Base-by-base conservation (phyloP, 768 basidiomycete species). In the Leccinellum albellum region DNA sequence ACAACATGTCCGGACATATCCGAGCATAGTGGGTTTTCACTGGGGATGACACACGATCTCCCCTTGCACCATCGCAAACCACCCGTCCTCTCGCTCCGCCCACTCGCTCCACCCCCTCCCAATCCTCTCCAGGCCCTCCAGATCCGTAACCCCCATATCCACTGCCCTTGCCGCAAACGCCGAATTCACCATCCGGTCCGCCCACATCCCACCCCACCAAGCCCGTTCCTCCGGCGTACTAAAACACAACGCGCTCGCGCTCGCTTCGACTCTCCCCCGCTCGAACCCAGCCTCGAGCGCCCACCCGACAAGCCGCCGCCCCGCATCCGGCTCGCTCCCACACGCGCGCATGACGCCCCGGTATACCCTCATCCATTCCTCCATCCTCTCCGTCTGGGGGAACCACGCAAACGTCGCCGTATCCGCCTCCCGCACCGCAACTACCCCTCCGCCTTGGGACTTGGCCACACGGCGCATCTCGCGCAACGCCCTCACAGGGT, bases 381-480 rank as follows among this genome's bases (percentile, higher is more conserved):
- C 52, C 66, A 75, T 66, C 67, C 61, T 66, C 61, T 61, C 70
- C 44, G 59, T 28, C 48, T 73, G 70, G 1, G 79, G 78, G 59
- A 66, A 73, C 72, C 74, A 76, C 6, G 61, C 57, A 55, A 74
- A 67, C 4, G 69, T 51, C 20, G 55, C 62, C 24, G 72, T 67
- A 61, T 81, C 78, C 10, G 69, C 60, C 55, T 82, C 82, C 21
- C 81, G 73, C 6, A 64, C 70, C 4, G 79, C 77, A 45, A 83
- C 73, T 53, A 81, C 57, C 1, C 80, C 80, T 7, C 14, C 6
- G 14, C 3, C 78, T 79, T 1, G 72, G 67, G 33, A 35, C 59
- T 77, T 78, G 0, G 75, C 68, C 4, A 82, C 80, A 20, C 80
- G 69, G 23, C 66, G 62, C 79, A 83, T 81, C 73, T 82, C 82